Evolutionary conservation across 2,329 filamentous ascomycete species (phyloP), one percentile per base, ranked within the genome.

Genomic region (Colletotrichum sp.): DNA sequence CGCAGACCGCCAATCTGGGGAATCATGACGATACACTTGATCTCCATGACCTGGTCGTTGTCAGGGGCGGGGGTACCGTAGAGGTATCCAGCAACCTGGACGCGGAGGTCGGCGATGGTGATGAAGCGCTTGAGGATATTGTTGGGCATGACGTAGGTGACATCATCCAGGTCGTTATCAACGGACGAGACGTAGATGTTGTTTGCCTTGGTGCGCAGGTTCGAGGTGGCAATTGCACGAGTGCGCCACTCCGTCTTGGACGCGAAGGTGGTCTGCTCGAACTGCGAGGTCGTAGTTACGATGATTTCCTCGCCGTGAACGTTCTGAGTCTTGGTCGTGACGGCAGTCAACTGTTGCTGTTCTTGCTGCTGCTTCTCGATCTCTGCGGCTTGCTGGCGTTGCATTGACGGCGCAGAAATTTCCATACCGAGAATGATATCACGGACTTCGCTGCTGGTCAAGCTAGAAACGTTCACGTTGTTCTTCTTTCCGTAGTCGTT

Each of bases 401-500:
- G 97, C 93, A 99, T 94, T 2, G 96, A 99, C 28, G 97, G 97
- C 32, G 97, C 98, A 76, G 95, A 98, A 75, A 99, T 99, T 84
- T 99, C 98, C 98, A 99, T 99, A 90, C 97, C 97, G 78, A 99
- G 87, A 81, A 99, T 99, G 81, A 99, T 99, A 83, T 99, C 97
- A 81, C 97, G 93, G 67, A 99, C 97, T 91, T 99, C 97, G 81
- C 95, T 98, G 83, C 93, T 98, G 2, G 97, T 99, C 86, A 99
- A 90, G 84, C 96, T 98, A 18, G 98, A 98, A 15, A 97, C 96
- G 81, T 99, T 99, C 88, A 99, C 97, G 80, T 99, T 99, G 89
- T 99, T 99, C 91, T 99, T 99, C 92, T 99, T 99, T 83, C 97
- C 97, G 83, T 99, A 99, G 84, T 99, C 97, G 80, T 99, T 98